These are phyloP conservation scores for Cucumis melo DNA, from an alignment of 306 rosid genomes.

Conservation along the genomic window DNA sequence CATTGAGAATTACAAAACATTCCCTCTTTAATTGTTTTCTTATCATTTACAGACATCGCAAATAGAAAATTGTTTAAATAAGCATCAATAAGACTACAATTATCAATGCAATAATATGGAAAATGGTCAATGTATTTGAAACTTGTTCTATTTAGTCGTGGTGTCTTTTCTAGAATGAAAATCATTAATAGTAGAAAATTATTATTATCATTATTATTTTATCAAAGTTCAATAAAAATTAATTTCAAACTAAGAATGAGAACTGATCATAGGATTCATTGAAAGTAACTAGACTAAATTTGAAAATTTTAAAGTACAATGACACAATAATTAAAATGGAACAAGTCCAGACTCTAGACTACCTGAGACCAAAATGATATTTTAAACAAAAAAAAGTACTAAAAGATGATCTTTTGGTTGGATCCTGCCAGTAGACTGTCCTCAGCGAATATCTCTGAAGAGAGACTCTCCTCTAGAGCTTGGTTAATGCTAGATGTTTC, in stretches of 20 bases:
- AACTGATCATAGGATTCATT: background rate
- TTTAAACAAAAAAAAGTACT: background rate
- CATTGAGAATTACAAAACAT: too few species aligned
- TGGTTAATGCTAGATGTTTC: background rate
- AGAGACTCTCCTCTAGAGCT: background rate
- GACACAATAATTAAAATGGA: background rate
- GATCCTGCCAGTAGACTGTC: conserved; percentile 1
- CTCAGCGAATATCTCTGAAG: background rate
- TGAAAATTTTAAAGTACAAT: too few species aligned
- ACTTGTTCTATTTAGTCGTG: background rate
- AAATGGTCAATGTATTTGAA: background rate
- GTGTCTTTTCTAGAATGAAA: background rate
- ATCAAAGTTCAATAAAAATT: background rate
- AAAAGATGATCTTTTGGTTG: background rate
- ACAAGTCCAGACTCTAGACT: background rate
- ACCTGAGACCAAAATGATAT: background rate
- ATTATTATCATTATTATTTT: too few species aligned
- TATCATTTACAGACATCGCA: background rate
- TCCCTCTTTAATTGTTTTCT: background rate
- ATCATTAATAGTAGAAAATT: too few species aligned
- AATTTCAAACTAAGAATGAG: background rate
- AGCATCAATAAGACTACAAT: background rate
- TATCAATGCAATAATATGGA: background rate
- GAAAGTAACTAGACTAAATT: background rate
- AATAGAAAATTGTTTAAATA: background rate